phyloP scores from a whole-genome alignment of 2,329 filamentous ascomycete genomes.

The Aspergillus quadrilineatus region DNA sequence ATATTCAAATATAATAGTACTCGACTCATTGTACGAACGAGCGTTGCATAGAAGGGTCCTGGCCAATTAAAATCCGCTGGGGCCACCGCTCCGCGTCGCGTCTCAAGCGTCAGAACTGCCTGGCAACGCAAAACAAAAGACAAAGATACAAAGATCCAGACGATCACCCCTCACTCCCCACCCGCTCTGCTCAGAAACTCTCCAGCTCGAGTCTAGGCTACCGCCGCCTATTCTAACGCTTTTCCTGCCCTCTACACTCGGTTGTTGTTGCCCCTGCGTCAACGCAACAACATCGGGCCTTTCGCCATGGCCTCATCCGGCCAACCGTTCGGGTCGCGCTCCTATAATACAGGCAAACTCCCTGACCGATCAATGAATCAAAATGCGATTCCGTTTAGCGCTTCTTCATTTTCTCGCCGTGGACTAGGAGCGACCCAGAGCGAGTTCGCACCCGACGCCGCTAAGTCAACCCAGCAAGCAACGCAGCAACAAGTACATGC shows the following conservation, averaged over 20 bases:
- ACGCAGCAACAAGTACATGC: slow-evolving; percentile 39
- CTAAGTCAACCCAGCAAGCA: slow-evolving; percentile 30
- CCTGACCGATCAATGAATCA: slow-evolving; percentile 48
- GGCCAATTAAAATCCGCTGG: slow-evolving; percentile 13
- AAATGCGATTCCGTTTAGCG: slow-evolving; percentile 46
- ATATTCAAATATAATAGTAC: too few relatives aligned
- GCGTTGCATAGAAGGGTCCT: slow-evolving; percentile 3
- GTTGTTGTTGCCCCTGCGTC: not conserved
- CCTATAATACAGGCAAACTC: slow-evolving; percentile 54
- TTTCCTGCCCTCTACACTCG: not conserved
- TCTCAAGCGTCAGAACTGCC: slow-evolving; percentile 3
- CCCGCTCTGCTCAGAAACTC: not conserved
- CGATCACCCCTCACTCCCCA: not conserved
- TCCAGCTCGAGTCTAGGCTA: not conserved
- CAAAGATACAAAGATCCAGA: not conserved
- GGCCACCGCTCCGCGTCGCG: slow-evolving; percentile 28
- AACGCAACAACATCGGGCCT: slow-evolving; percentile 15
- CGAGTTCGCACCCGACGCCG: slow-evolving; percentile 30
- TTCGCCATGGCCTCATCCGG: slow-evolving; percentile 52
- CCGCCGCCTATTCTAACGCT: not conserved
- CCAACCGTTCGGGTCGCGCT: slow-evolving; percentile 56
- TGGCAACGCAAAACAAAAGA: slow-evolving; percentile 1
- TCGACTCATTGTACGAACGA: not conserved
- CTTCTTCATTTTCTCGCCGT: slow-evolving; percentile 44
- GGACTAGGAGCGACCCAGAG: slow-evolving; percentile 29